Evolutionary conservation across 805 yeast genomes (phyloP).

Genomic region (Kazachstania kunashirensis): DNA sequence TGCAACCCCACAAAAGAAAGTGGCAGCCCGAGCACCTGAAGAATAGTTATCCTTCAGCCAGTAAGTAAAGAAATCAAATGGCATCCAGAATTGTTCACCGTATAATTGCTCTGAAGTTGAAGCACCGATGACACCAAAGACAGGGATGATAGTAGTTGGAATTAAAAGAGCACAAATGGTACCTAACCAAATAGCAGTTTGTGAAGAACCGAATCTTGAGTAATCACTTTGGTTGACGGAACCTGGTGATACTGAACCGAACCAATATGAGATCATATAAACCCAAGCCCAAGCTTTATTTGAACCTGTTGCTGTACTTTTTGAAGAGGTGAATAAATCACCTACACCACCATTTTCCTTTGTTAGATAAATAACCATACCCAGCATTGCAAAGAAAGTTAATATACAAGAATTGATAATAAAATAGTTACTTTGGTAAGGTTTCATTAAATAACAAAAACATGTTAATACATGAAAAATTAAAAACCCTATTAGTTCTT

Average conservation of each 20-base stretch:
- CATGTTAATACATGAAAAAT: constrained; percentile 37
- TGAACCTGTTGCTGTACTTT: constrained; percentile 28
- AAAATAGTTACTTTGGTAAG: constrained; percentile 34
- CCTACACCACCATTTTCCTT: constrained; percentile 31
- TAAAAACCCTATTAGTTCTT: constrained; percentile 32
- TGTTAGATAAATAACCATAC: constrained; percentile 32
- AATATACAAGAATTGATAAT: constrained; percentile 31
- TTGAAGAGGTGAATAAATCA: constrained; percentile 23
- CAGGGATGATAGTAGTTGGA: constrained; percentile 35
- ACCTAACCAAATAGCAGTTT: constrained; percentile 25
- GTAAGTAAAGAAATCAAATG: constrained; percentile 28
- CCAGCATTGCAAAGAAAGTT: constrained; percentile 34
- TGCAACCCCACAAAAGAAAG: constrained; percentile 34
- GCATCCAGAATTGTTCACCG: constrained; percentile 31
- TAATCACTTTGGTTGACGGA: constrained; percentile 35
- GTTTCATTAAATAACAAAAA: constrained; percentile 34
- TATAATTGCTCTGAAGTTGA: constrained; percentile 31
- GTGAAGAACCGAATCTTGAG: constrained; percentile 32
- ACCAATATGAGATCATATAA: constrained; percentile 35
- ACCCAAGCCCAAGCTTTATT: constrained; percentile 36
- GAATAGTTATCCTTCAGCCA: constrained; percentile 26
- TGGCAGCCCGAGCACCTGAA: constrained; percentile 32
- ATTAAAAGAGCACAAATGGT: constrained; percentile 29
- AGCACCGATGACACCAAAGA: constrained; percentile 36
- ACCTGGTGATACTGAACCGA: constrained; percentile 35